phyloP scores from a whole-genome alignment of 2,329 filamentous ascomycete species.

The Teratosphaeriaceae sp. region DNA sequence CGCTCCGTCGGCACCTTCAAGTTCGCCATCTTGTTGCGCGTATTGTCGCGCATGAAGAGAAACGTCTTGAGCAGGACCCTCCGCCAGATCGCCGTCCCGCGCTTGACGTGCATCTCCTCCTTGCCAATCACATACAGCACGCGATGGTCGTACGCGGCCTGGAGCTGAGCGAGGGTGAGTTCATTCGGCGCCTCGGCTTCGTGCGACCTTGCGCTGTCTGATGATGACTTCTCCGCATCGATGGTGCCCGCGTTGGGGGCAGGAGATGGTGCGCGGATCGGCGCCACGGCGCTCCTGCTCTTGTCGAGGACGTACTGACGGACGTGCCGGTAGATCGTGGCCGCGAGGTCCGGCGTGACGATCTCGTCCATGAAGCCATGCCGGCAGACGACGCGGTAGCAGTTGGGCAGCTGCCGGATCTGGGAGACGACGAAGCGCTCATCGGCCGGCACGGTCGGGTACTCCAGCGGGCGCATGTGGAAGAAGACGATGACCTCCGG shows the following conservation, averaged over 20 bases:
- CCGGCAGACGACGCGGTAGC: slow-evolving; percentile 62
- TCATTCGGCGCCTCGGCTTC: background rate
- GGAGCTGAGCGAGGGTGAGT: slow-evolving; percentile 25
- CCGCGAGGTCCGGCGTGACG: slow-evolving; percentile 57
- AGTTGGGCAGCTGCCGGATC: slow-evolving; percentile 47
- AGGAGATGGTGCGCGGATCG: background rate
- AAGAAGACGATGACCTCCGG: slow-evolving; percentile 69
- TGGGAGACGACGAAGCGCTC: slow-evolving; percentile 44
- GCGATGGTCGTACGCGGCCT: slow-evolving; percentile 40
- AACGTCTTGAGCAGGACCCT: slow-evolving; percentile 48
- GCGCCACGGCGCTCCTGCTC: background rate
- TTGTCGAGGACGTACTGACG: slow-evolving; percentile 24
- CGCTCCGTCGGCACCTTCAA: slow-evolving; percentile 53
- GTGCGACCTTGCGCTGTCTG: background rate
- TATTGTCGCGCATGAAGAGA: slow-evolving; percentile 60
- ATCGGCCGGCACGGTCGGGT: slow-evolving; percentile 46
- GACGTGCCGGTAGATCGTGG: slow-evolving; percentile 55
- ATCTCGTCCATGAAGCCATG: slow-evolving; percentile 70
- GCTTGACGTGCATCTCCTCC: slow-evolving; percentile 50
- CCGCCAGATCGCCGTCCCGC: slow-evolving; percentile 37
- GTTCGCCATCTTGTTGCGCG: slow-evolving; percentile 59
- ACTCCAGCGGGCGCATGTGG: slow-evolving; percentile 59
- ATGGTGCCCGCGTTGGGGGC: background rate
- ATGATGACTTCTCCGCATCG: background rate
- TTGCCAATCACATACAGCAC: slow-evolving; percentile 54